phyloP scores from a whole-genome alignment of 2,329 filamentous ascomycete genomes.

The Sphaceloma murrayae region DNA sequence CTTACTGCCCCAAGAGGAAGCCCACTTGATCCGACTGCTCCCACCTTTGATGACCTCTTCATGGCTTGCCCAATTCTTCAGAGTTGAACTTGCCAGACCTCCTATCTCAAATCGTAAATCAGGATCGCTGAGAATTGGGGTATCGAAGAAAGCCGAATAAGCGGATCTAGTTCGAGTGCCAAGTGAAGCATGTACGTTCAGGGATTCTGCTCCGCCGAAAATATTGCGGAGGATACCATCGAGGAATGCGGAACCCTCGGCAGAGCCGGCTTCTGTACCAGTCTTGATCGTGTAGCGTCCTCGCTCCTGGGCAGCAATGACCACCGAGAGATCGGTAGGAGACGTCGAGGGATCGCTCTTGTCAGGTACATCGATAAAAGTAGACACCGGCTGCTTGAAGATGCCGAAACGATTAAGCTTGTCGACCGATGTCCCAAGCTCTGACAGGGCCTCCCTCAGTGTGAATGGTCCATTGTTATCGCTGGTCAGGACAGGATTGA shows the following conservation, averaged over 20 bases:
- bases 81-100: constrained; percentile 69
- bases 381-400: constrained; percentile 70
- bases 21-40: constrained; percentile 66
- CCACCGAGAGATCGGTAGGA: constrained; percentile 71
- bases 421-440: constrained; percentile 59
- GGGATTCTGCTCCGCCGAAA: constrained; percentile 83
- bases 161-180: constrained; percentile 86
- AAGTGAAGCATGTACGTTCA: constrained; percentile 77
- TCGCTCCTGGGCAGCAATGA: constrained; percentile 67
- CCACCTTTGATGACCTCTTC: constrained; percentile 79
- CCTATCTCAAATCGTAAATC: constrained; percentile 71
- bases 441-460: constrained; percentile 65
- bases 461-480: constrained; percentile 62
- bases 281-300: constrained; percentile 82
- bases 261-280: constrained; percentile 86
- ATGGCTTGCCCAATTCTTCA: constrained; percentile 89
- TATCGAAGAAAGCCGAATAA: constrained; percentile 77
- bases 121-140: constrained; percentile 75
- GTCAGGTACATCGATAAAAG: constrained; percentile 71
- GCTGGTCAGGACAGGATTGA: constrained; percentile 65
- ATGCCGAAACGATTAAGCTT: constrained; percentile 79
- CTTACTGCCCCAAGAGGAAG: constrained; percentile 47
- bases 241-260: constrained; percentile 86
- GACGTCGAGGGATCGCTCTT: constrained; percentile 58
- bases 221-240: constrained; percentile 83